Conservation (phyloP, 2,329 filamentous ascomycete species). For the Trichoderma citrinoviride region DNA sequence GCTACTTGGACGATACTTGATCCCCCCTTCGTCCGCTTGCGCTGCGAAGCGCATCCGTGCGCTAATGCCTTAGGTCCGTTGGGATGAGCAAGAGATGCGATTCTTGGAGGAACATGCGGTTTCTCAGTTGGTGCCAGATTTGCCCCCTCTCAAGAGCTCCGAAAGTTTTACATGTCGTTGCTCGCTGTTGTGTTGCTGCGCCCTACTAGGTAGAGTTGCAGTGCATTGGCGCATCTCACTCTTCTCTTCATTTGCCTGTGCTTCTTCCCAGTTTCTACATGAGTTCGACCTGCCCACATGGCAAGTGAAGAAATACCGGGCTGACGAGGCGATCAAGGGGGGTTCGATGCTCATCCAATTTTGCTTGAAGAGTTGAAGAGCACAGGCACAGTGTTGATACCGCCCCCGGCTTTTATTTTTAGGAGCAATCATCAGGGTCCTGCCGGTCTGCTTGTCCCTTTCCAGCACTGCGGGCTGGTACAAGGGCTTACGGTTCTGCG, state of each 20-base stretch:
- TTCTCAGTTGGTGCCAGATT: conserved; percentile 25
- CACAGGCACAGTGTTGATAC: too few species aligned
- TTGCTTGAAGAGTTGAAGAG: too few species aligned
- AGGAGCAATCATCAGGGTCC: conserved; percentile 7
- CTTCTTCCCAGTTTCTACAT: neutral
- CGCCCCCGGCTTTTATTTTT: neutral
- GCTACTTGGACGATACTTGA: neutral
- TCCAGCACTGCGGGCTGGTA: neutral
- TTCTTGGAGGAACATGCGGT: conserved; percentile 29
- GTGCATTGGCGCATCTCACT: neutral
- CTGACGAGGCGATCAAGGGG: neutral
- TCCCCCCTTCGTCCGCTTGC: neutral
- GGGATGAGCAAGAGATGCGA: conserved; percentile 28
- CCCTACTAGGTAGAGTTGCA: neutral
- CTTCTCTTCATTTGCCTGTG: neutral
- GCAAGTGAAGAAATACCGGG: neutral
- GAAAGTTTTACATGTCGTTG: too few species aligned
- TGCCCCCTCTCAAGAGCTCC: conserved; percentile 18
- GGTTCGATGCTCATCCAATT: too few species aligned
- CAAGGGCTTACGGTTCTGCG: neutral
- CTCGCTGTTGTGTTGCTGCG: conserved; percentile 8
- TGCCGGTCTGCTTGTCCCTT: neutral
- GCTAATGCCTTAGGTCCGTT: conserved; percentile 10
- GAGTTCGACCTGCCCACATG: neutral
- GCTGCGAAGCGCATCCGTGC: conserved; percentile 3